phyloP scores from a whole-genome alignment of 2,329 filamentous ascomycete species.

The Fusarium fracticaudum region DNA sequence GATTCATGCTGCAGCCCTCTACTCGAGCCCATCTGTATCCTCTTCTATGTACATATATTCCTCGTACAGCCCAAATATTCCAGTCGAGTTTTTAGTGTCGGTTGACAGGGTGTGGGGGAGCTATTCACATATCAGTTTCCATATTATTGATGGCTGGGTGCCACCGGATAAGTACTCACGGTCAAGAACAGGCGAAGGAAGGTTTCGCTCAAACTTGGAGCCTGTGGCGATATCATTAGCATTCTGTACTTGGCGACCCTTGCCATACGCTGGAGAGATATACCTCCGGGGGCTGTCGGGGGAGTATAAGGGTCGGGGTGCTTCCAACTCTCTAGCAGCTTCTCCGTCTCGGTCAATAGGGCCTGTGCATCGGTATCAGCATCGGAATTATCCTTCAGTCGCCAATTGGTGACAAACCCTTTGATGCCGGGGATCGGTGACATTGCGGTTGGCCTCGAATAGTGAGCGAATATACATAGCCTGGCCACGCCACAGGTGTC shows the following conservation, averaged over 20 bases:
- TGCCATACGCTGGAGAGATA: constrained; percentile 34
- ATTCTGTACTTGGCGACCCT: neutral
- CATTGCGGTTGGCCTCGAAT: constrained; percentile 90
- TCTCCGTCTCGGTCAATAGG: constrained; percentile 87
- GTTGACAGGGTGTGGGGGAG: constrained; percentile 43
- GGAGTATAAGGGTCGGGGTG: constrained; percentile 93
- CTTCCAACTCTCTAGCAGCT: constrained; percentile 91
- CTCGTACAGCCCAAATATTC: constrained; percentile 11
- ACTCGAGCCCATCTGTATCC: constrained; percentile 14
- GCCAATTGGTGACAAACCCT: constrained; percentile 66
- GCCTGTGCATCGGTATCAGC: constrained; percentile 61
- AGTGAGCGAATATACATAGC: constrained; percentile 94
- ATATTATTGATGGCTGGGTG: neutral
- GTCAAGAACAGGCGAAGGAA: constrained; percentile 81
- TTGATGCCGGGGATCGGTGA: constrained; percentile 86
- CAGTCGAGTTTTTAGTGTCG: constrained; percentile 33
- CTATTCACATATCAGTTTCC: constrained; percentile 34
- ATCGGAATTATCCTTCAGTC: neutral
- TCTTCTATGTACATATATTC: constrained; percentile 36
- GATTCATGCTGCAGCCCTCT: constrained; percentile 18
- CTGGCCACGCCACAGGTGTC: constrained; percentile 93
- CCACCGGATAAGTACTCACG: constrained; percentile 66
- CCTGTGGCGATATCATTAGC: constrained; percentile 60
- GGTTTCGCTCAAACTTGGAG: constrained; percentile 95
- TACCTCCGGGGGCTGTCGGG: constrained; percentile 94